phyloP scores from a whole-genome alignment of 2,329 filamentous ascomycete species.

The Alternaria sp. region DNA sequence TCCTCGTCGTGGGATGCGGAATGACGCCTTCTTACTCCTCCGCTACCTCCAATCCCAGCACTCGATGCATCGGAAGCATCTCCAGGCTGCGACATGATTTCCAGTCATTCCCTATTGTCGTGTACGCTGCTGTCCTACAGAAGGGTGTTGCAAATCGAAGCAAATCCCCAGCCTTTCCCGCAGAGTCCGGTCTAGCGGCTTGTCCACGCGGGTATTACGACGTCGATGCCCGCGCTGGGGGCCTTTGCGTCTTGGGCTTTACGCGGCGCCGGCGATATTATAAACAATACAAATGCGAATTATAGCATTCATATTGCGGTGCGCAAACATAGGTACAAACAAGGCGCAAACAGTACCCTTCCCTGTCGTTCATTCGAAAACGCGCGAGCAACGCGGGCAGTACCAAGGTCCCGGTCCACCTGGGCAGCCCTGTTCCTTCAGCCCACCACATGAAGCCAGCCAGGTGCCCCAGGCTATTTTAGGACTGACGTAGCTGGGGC shows the following conservation, averaged over 20 bases:
- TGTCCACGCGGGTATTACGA: constrained; percentile 9
- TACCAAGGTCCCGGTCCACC: not conserved
- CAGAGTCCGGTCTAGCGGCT: constrained; percentile 23
- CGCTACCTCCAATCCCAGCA: constrained; percentile 4
- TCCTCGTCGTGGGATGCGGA: constrained; percentile 38
- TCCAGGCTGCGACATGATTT: constrained; percentile 38
- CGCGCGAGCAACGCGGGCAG: not conserved
- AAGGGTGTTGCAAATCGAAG: not conserved
- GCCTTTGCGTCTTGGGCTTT: constrained; percentile 16
- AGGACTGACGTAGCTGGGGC: constrained; percentile 9
- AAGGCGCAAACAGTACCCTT: not conserved
- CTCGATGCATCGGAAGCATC: constrained; percentile 22
- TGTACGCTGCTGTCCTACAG: not conserved
- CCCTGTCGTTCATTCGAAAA: not conserved
- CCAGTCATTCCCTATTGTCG: constrained; percentile 28
- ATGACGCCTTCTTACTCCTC: constrained; percentile 37
- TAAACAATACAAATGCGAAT: not conserved
- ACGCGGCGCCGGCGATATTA: constrained; percentile 16
- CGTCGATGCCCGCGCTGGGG: not conserved
- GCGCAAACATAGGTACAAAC: not conserved
- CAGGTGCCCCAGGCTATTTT: constrained; percentile 6
- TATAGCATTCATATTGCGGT: not conserved
- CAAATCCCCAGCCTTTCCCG: not conserved
- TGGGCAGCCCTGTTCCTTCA: not conserved
- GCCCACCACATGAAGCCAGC: not conserved